Base-by-base conservation (phyloP, 306 rosid species). In the Senna tora region DNA sequence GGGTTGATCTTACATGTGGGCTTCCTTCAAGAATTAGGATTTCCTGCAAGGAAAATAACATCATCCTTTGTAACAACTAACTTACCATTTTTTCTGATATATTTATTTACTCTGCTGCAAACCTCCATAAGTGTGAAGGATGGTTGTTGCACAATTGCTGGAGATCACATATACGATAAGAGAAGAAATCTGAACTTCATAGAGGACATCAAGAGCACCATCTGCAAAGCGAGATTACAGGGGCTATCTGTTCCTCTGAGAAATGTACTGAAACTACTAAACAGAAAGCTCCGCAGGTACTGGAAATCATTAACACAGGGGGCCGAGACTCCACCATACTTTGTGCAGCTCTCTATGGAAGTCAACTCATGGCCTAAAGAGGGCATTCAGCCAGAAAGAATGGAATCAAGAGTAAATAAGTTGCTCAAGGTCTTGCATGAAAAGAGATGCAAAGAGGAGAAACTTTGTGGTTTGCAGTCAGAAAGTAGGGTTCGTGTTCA, bases 311-410 rank as follows among this genome's bases (percentile, higher is more conserved):
- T 93, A 75, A 88, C 96, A n/a, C 73, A 46, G 38, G 98, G 85
- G 68, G 91, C 98, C 64, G 98, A 93, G 69, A 85, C 96, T 28
- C 98, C 98, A 62, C 98, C 98, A 59, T 93, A 90, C 90, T 93
- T 93, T 84, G 82, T 93, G 63, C 96, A 90, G 81, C 84, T 93
- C 52, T 88, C 93, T 61, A 79, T 93, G 85, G 91, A 90, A 82
- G 90, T 93, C 58, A 80, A 69, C 36, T 77, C 60, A 2, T 93
- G 96, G 91, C 98, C 98, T 57, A 83, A 88, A 59, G 96, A 85
- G 49, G 98, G 98, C 20, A 90, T 90, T 82, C 98, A 93, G 69
- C 98, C 98, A 51, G 88, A 85, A 79, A 82, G 82, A 75, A 85
- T 90, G 33, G 96, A 88, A 78, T 88, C 98, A 60, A 87, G 87